Evolutionary conservation across 2,329 filamentous ascomycete genomes (phyloP).

Genomic region (Colletotrichum liriopes): DNA sequence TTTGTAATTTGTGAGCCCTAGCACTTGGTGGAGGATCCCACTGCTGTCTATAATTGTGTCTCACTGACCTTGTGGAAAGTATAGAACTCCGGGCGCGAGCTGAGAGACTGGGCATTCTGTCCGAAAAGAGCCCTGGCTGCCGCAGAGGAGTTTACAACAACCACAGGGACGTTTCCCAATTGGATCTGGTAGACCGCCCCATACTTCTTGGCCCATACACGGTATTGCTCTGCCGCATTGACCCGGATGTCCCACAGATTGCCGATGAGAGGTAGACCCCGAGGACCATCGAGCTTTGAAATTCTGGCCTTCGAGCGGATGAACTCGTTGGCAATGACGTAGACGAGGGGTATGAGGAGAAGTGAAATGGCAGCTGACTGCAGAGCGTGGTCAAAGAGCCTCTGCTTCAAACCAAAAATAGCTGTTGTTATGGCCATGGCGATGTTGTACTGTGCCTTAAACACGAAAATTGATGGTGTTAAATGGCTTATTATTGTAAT

Average conservation of each 20-base stretch:
- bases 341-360: constrained; percentile 54
- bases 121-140: constrained; percentile 67
- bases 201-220: constrained; percentile 66
- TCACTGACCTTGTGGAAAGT: constrained; percentile 69
- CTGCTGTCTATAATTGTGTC: neutral
- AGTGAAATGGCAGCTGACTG: constrained; percentile 38
- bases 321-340: constrained; percentile 66
- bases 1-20: neutral
- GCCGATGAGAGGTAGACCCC: constrained; percentile 68
- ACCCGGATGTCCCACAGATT: constrained; percentile 69
- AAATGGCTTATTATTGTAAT: neutral
- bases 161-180: constrained; percentile 69
- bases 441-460: neutral
- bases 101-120: constrained; percentile 67
- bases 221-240: constrained; percentile 71
- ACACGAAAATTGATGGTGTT: neutral
- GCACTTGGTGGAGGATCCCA: neutral
- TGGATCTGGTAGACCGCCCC: constrained; percentile 70
- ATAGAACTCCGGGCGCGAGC: constrained; percentile 71
- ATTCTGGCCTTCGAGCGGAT: constrained; percentile 62
- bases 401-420: constrained; percentile 44
- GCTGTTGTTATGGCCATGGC: constrained; percentile 49
- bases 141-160: constrained; percentile 70
- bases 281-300: constrained; percentile 62
- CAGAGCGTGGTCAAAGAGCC: constrained; percentile 45